Conservation (phyloP, 306 rosid species). For the Cicer bijugum region DNA sequence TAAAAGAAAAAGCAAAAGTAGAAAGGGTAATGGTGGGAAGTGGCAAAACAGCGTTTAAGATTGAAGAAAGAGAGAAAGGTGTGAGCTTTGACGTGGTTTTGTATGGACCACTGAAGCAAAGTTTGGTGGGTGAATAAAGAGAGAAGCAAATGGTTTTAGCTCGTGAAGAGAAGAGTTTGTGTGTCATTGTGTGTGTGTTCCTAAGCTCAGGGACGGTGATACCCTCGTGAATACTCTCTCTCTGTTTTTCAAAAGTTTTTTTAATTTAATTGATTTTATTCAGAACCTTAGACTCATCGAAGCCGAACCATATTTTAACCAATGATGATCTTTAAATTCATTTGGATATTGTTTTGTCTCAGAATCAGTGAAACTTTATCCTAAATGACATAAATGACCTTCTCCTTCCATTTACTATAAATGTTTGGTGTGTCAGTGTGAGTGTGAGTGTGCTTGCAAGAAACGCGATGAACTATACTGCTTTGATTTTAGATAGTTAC, state of each 20-base stretch:
- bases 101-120: slow-evolving; percentile 46
- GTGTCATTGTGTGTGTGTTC: slow-evolving; percentile 1
- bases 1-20: slow-evolving; percentile 2
- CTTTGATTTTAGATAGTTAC: too few relatives aligned
- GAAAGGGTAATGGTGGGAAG: not conserved
- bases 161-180: slow-evolving; percentile 61
- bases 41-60: slow-evolving; percentile 29
- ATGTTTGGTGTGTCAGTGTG: too few relatives aligned
- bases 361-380: too few relatives aligned
- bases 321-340: not conserved
- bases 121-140: slow-evolving; percentile 59
- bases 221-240: slow-evolving; percentile 53
- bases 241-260: slow-evolving; percentile 4
- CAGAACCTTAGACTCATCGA: not conserved
- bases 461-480: too few relatives aligned
- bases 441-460: too few relatives aligned
- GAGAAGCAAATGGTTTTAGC: slow-evolving; percentile 57
- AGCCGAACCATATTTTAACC: not conserved
- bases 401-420: too few relatives aligned
- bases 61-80: slow-evolving; percentile 34
- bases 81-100: slow-evolving; percentile 52
- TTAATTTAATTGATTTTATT: not conserved
- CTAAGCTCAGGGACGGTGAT: slow-evolving; percentile 15
- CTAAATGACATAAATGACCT: too few relatives aligned
- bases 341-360: not conserved